Evolutionary conservation across 2,329 filamentous ascomycete genomes (phyloP), one percentile per base, ranked within the genome.

Genomic region (Cladophialophora bantiana): DNA sequence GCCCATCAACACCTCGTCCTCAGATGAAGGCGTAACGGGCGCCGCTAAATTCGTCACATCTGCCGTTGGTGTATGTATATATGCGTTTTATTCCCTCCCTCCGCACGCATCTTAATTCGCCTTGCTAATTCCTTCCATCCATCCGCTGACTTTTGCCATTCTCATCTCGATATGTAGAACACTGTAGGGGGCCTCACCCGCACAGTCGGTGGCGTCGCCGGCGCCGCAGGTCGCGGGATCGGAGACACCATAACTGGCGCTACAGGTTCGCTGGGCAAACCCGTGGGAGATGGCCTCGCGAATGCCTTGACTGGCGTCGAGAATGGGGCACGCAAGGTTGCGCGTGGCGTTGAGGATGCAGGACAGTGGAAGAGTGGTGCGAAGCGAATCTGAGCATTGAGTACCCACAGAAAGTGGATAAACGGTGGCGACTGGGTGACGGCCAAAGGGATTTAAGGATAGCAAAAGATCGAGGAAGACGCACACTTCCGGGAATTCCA

Each of bases 321-420:
- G 77, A 78, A 80, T 53, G 87, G 84, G 1, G 75, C 81, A 42
- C 78, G 79, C 52, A 78, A 76, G 55, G 79, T 87, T 1, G 82
- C 83, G 13, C 82, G 84, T 76, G 85, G 86, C 0, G 82, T 85
- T 6, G 85, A 88, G 77, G 79, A 87, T 72, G 86, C 86, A 10
- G 86, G 86, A 2, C 77, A 87, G 74, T 87, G 85, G 85, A 66
- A 66, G 63, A 38, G 55, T n/a, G 72, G 72, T 4, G 61, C 65
- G 31, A 68, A 64, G 31, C 31, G 68, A 35, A 56, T 70, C 35
- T 70, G 45, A 64, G 1, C n/a, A 2, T 18, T 20, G 7, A 26
- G 10, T 20, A 18, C 9, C 15, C 45, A n/a, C n/a, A 35, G 32
- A 13, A 55, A 26, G 26, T 26, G 26, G 26, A 26, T 26, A 26